Evolutionary conservation across 306 rosid genomes (phyloP), one percentile per base, ranked within the genome.

Genomic region (Pterocarpus macrocarpus): DNA sequence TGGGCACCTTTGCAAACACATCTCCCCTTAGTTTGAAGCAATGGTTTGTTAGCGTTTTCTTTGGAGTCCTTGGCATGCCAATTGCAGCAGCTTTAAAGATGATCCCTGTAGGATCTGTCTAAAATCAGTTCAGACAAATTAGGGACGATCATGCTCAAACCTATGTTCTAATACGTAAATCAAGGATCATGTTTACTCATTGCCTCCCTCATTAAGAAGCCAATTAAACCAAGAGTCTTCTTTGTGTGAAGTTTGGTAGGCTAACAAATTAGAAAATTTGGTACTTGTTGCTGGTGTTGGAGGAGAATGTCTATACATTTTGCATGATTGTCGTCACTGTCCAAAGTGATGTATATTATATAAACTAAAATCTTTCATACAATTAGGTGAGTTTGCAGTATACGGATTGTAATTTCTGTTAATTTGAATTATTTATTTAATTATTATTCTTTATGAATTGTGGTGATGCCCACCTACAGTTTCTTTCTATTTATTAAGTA

Each of bases 11-110:
- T 85, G 99, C 98, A 30, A 93, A 78, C 90, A 95, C 99, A 12
- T 64, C 86, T 81, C 97, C 98, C 64, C 94, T 93, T 75, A 91
- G 86, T 83, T 81, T 73, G 82, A 86, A 82, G 85, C 93, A 86
- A 75, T 95, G 98, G 99, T 67, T 87, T 35, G 83, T 77, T 36
- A 85, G 93, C 34, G 59, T 95, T 82, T 22, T 89, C 50, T 75
- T 90, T 49, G 99, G 99, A 63, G 89, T 90, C 84, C 87, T 95
- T 67, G 98, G 99, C 77, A 93, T 93, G 97, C 99, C 98, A 68
- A 45, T 95, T 66, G 94, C 97, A 36, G 99, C 97, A 66, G 93
- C 88, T 81, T 70, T 95, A 68, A 95, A 95, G 84, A 85, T 90
- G 89, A 87, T 93, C 36, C 97, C 94, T 2, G 92, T 89, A 56